Evolutionary conservation across 768 basidiomycete species (phyloP), one percentile per base, ranked within the genome.

Genomic region (Naganishia onofrii): DNA sequence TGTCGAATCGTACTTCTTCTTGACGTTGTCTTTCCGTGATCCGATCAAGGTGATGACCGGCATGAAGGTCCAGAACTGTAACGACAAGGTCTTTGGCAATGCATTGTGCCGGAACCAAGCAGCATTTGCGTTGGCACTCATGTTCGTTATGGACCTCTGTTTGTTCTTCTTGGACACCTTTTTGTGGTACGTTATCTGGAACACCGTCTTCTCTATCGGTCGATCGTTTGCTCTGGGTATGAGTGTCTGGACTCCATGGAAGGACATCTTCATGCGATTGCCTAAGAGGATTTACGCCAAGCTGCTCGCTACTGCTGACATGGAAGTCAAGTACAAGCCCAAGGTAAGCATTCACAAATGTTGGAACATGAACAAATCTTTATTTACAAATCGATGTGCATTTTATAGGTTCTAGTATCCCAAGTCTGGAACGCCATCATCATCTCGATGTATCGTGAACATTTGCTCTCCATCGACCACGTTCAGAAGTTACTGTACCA

Each of bases 381-480:
- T 67, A 26, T 42, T 93, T 91, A 51, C 44, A 46, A 15, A 4
- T 46, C 34, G n/a, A 3, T 38, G 1, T n/a, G 32, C 42, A 8
- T 17, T 58, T n/a, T 23, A 23, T 26, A 63, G 60, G 93, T 99
- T 46, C 86, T 99, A 48, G 95, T 99, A 53, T 96, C 94, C 19
- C 96, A 97, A 82, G 94, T 99, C 67, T 98, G 96, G 96, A 99
- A 99, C 79, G 96, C 96, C 28, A 89, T 99, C 83, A 96, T 99
- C 82, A 98, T 99, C 74, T 98, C 95, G 17, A 99, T 99, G 96
- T 99, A 98, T 82, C 89, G 96, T 77, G 96, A 99, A 81, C 96
- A 98, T 79, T 81, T 99, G n/a, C 84, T 98, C 42, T 97, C 94
- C 57, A 99, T 99, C 77, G 93, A 97, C 75, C 96, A 99, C 76